phyloP scores from a whole-genome alignment of 2,329 filamentous ascomycete genomes.

The Talaromyces sp. region DNA sequence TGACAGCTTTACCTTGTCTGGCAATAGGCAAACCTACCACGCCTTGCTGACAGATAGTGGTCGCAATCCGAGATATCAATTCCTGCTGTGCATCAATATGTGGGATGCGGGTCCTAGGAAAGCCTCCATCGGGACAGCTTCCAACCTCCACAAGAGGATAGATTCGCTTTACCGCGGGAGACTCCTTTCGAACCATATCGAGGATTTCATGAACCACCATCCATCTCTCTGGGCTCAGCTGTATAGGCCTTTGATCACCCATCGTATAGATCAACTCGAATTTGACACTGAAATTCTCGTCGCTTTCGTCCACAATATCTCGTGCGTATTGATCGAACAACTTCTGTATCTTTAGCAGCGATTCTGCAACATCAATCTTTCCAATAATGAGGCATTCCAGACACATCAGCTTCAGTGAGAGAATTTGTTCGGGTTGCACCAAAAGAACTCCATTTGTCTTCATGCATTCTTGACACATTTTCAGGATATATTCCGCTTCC shows the following conservation, averaged over 20 bases:
- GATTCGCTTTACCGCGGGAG: slow-evolving; percentile 2
- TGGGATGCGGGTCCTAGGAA: not conserved
- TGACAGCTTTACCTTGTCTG: not conserved
- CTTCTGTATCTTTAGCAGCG: slow-evolving; percentile 38
- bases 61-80: not conserved
- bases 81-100: not conserved
- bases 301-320: slow-evolving; percentile 61
- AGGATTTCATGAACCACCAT: slow-evolving; percentile 51
- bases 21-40: not conserved
- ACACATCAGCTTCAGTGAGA: slow-evolving; percentile 61
- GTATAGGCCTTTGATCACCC: slow-evolving; percentile 47
- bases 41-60: not conserved
- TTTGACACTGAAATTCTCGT: slow-evolving; percentile 56
- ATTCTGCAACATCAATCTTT: slow-evolving; percentile 22
- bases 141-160: not conserved
- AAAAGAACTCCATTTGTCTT: slow-evolving; percentile 51
- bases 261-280: slow-evolving; percentile 62
- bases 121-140: not conserved
- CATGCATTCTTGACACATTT: slow-evolving; percentile 44
- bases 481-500: slow-evolving; percentile 32
- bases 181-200: slow-evolving; percentile 33
- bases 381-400: slow-evolving; percentile 43
- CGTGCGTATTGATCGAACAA: slow-evolving; percentile 43
- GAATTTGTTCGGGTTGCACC: slow-evolving; percentile 45
- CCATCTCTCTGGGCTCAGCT: slow-evolving; percentile 55